Evolutionary conservation across 1,284 basidiomycete genomes (phyloP), one percentile per base, ranked within the genome.

Genomic region (Boletus albobrunnescens): DNA sequence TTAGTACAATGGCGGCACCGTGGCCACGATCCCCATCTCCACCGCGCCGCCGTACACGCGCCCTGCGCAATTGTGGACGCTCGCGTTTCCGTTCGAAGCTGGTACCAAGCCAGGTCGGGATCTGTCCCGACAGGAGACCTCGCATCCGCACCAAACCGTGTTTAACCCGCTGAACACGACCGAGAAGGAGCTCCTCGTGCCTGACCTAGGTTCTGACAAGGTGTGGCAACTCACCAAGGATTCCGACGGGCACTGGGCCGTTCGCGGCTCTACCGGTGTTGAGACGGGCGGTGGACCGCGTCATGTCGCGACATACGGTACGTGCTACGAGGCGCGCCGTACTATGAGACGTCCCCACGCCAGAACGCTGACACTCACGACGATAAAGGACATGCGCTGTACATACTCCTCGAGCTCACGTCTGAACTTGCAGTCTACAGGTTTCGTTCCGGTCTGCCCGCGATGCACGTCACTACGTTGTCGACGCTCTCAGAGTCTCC

Each of bases 91-190:
- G 26, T 68, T 83, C 41, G 63, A 63, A 22, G 30, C 30, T 13
- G 49, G 58, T n/a, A n/a, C n/a, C 16, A 80, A 78, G 6, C 68
- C 71, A 0, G 84, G 86, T 1, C 82, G 82, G 3, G 73, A 84
- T 59, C 57, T 58, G 23, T 72, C 72, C n/a, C 74, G 87, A 27
- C 87, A 90, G 57, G 71, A 76, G 47, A 64, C 64, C 3, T 72
- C 87, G 3, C 87, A 90, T 59, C 81, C 83, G 0, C 87, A 90
- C 62, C 82, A 89, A 57, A 75, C 79, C 27, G 58, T 75, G 44
- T 56, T 77, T 37, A 68, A 72, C 39, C 54, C 68, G 3, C 37
- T 57, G 11, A 55, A 38, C 62, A 61, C 45, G 58, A 65, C 42
- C 56, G 63, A 72, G 19, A 50, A 55, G n/a, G 84, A 87, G 54